Percentiles rank a stretch among this genome's conserved stretches.
Evolutionary conservation across 306 rosid genomes (phyloP).

Genomic region (Casuarina equisetifolia): DNA sequence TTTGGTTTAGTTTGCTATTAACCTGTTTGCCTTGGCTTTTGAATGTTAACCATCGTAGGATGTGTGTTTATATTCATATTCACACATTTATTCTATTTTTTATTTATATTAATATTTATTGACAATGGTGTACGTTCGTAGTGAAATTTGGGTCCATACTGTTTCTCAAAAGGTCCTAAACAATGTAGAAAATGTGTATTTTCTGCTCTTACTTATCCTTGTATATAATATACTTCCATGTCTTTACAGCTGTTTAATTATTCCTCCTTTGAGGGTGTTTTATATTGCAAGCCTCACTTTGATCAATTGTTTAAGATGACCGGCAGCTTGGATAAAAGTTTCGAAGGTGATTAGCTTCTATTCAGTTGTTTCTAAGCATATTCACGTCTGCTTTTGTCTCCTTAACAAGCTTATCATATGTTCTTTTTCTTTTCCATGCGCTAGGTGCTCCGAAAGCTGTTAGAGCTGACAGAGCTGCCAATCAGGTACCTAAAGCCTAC

Average conservation of each 20-base stretch:
- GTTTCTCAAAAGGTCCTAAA: neutral
- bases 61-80: neutral
- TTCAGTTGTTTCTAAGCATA: conserved; percentile 16
- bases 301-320: conserved; percentile 89
- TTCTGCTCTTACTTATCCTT: conserved; percentile 3
- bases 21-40: neutral
- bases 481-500: conserved; percentile 52
- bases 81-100: neutral
- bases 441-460: conserved; percentile 67
- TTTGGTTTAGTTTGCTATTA: neutral
- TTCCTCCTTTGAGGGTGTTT: conserved; percentile 82
- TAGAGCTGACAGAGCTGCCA: conserved; percentile 59
- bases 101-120: neutral
- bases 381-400: conserved; percentile 2
- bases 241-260: conserved; percentile 76
- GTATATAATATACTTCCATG: conserved; percentile 18
- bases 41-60: neutral
- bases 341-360: conserved; percentile 60
- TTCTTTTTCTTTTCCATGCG: conserved; percentile 9
- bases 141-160: neutral
- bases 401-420: neutral
- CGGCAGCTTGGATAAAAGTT: conserved; percentile 94
- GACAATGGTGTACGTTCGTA: neutral
- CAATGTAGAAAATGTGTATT: neutral
- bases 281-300: conserved; percentile 95